Evolutionary conservation across 129 eudicot species (phyloP).

Genomic region (Chrysanthemum seticuspe): DNA sequence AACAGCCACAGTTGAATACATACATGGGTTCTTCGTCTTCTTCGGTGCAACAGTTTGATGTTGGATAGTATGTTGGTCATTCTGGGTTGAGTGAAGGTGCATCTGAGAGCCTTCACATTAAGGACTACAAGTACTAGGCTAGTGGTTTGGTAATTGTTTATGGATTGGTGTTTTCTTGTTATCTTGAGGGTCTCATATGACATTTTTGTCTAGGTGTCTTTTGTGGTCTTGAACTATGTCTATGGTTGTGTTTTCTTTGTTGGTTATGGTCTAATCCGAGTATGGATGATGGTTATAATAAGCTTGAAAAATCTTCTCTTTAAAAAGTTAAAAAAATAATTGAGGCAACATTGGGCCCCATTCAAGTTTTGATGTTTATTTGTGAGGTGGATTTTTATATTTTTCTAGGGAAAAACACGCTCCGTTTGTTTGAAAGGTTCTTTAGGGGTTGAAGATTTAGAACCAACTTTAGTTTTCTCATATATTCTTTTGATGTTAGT

Average conservation of each 20-base stretch:
- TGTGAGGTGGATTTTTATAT: no score
- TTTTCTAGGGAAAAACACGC: no score
- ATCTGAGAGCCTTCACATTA: conserved; percentile 77
- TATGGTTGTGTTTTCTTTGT: conserved; percentile 17
- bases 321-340: no score
- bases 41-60: no score
- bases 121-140: conserved; percentile 86
- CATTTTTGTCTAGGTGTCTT: conserved; percentile 27
- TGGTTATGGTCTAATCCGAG: conserved; percentile 11
- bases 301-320: neutral
- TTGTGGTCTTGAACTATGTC: conserved; percentile 15
- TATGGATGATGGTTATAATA: conserved; percentile 30
- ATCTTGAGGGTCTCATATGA: neutral
- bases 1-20: no score
- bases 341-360: no score
- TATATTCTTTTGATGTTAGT: no score
- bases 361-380: no score
- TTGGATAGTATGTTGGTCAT: conserved; percentile 66
- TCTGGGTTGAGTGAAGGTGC: conserved; percentile 79
- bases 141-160: neutral
- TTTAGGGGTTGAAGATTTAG: no score
- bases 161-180: conserved; percentile 6
- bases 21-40: no score
- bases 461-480: no score
- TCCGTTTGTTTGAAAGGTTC: no score